Percentiles rank a stretch among this genome's conserved stretches.
Conservation (phyloP, 106 monocot genomes). For the Dendrobium catenatum region DNA sequence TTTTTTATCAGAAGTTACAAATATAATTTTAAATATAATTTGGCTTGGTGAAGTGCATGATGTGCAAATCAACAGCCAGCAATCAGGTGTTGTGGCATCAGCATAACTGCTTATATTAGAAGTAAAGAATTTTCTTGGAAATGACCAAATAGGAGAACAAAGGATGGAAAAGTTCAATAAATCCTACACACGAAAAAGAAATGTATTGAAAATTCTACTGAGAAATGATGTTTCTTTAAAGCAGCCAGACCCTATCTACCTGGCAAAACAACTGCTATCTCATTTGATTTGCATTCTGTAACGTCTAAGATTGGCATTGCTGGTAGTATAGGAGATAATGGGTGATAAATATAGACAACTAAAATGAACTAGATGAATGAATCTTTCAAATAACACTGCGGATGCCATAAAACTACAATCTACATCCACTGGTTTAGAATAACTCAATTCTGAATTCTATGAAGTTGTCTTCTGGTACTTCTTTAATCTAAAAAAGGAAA, state of each 20-base stretch:
- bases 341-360: neutral
- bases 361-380: neutral
- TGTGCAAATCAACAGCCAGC: neutral
- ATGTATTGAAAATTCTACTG: neutral
- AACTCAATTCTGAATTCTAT: neutral
- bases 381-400: neutral
- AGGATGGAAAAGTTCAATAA: neutral
- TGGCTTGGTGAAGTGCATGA: neutral
- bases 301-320: neutral
- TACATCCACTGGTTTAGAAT: neutral
- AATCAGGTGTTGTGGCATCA: neutral
- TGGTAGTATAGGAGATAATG: neutral
- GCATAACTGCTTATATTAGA: neutral
- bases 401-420: neutral
- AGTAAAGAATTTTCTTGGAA: neutral
- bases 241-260: neutral
- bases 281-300: neutral
- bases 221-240: neutral
- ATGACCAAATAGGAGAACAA: neutral
- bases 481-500: neutral
- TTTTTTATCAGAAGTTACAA: neutral
- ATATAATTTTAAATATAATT: neutral
- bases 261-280: neutral
- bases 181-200: neutral
- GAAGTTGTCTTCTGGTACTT: neutral